Percentiles rank a stretch among this genome's conserved stretches.
Evolutionary conservation across 768 basidiomycete genomes (phyloP).

Genomic region (Rhodotorula babjevae): DNA sequence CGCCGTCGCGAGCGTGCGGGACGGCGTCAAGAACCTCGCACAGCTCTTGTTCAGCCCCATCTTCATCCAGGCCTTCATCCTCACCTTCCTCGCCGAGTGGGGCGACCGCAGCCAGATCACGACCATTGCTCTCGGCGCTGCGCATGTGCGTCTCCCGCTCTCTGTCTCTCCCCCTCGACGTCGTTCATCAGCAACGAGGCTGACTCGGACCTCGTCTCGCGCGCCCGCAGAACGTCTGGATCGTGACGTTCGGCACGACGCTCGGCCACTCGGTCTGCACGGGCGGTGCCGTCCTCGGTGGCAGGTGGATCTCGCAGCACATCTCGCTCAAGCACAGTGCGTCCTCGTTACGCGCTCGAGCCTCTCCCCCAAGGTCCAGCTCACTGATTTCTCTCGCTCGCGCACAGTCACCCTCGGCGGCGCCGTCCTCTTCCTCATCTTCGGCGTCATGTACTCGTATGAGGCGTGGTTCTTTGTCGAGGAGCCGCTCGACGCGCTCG

Average conservation of each 20-base stretch:
- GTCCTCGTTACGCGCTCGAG: constrained; percentile 42
- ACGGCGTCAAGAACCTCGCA: constrained; percentile 75
- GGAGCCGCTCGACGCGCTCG: neutral
- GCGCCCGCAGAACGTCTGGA: constrained; percentile 70
- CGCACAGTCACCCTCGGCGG: constrained; percentile 72
- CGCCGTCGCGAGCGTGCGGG: constrained; percentile 45
- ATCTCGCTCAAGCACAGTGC: constrained; percentile 90
- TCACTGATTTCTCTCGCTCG: neutral
- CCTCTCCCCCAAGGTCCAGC: neutral
- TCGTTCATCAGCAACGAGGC: neutral
- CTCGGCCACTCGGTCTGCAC: constrained; percentile 84
- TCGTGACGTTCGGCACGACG: constrained; percentile 84
- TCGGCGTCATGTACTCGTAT: constrained; percentile 53
- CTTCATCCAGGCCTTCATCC: constrained; percentile 86
- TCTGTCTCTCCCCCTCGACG: no score
- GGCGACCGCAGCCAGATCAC: constrained; percentile 96
- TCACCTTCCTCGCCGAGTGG: constrained; percentile 99
- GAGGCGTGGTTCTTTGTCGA: constrained; percentile 34
- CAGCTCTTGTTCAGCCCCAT: constrained; percentile 81
- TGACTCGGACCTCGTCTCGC: neutral
- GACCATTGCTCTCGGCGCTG: constrained; percentile 89
- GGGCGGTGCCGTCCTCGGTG: constrained; percentile 83
- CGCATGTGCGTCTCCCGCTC: constrained; percentile 64
- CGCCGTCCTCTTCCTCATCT: constrained; percentile 74
- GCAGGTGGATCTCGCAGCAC: constrained; percentile 84